Conservation (phyloP, 345 rosid genomes). For the Citrus sp. region DNA sequence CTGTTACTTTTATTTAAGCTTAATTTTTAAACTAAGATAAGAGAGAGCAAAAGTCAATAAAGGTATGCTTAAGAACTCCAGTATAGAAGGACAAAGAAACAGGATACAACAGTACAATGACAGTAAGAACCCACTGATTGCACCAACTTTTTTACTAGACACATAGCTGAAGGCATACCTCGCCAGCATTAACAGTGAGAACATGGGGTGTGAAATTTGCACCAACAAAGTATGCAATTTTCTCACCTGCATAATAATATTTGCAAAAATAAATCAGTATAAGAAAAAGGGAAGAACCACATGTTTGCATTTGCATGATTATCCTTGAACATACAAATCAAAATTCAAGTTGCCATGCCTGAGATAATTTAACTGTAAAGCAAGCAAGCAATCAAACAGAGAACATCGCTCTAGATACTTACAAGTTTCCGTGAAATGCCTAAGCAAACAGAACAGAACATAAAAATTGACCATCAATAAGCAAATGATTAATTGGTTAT, state of each 20-base stretch:
- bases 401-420: neutral
- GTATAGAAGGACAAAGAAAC: neutral
- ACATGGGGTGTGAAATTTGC: conserved; percentile 84
- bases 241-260: conserved; percentile 38
- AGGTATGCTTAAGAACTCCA: neutral
- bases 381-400: neutral
- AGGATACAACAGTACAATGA: neutral
- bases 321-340: neutral
- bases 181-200: conserved; percentile 80
- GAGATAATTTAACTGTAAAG: conserved; percentile 3
- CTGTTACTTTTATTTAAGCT: neutral
- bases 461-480: neutral
- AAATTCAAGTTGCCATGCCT: neutral
- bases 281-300: neutral
- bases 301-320: conserved; percentile 2
- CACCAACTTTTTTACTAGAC: neutral
- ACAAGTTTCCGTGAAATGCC: neutral
- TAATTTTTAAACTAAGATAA: neutral
- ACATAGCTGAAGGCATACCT: conserved; percentile 47
- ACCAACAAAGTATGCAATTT: conserved; percentile 51
- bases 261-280: conserved; percentile 10
- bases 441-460: neutral
- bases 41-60: neutral
- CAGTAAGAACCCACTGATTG: neutral
- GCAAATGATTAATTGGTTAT: neutral